Base-by-base conservation (phyloP, 192 early-diverging fungal genomes). In the Thoreauomyces humboldtii region DNA sequence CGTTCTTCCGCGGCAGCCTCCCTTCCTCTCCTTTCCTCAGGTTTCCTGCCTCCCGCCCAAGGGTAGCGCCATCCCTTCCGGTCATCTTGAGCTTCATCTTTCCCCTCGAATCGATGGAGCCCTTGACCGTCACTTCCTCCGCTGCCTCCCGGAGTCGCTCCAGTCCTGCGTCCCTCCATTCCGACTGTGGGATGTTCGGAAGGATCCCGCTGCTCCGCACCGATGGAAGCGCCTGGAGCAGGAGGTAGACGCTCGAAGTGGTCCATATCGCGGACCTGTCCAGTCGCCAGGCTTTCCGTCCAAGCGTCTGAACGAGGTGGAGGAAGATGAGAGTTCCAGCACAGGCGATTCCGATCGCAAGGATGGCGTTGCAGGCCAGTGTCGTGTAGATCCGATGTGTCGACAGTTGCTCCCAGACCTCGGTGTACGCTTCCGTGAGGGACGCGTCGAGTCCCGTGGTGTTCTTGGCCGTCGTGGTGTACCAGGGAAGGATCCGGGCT, bases 291-390 rank as follows among this genome's bases (percentile, higher is more conserved):
- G 5, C 44, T 2, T 2, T 12, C 19, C 14, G 2, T 12, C 44
- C 44, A 46, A 12, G n/a, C 5, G 25, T 17, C 5, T 6, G 19
- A 24, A 46, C 44, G 19, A 46, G 44, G 14, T 46, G 44, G 2
- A 46, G 3, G 5, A 12, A 22, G 5, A 14, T 12, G 19, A 46
- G 12, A 24, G 25, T 17, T 12, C 19, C 12, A 6, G 44, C 44
- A 46, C 19, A 46, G 2, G 44, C 44, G 4, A 46, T 6, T 38
- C 57, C 57, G 19, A 42, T 59, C 7, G 35, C 11, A 15, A 59
- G 34, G 57, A 59, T 15, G 35, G 19, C n/a, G 11, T 59, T 59
- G 35, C 57, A 59, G 15, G 57, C 34, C 5, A 36, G 12, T 11
- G 31, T 59, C 4, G 57, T 59, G 11, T 38, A 59, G 6, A 59